Evolutionary conservation across 2,329 filamentous ascomycete species (phyloP).

Genomic region (Thielaviopsis ethacetica): DNA sequence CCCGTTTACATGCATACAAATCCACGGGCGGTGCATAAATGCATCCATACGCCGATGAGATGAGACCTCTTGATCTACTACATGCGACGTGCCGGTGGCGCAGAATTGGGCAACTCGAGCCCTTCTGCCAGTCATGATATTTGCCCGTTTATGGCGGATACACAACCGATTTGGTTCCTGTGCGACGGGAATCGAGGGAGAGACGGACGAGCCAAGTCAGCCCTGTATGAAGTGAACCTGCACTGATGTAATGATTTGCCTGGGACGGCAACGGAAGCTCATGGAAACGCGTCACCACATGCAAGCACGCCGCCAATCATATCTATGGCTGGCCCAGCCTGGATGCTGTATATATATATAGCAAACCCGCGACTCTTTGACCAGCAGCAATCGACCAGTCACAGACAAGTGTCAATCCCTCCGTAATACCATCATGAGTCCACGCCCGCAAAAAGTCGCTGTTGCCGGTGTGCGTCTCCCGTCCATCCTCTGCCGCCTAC

Average conservation of each 20-base stretch:
- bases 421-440: neutral
- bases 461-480: neutral
- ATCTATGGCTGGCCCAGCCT: too few species aligned
- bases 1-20: neutral
- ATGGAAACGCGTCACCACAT: too few species aligned
- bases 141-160: neutral
- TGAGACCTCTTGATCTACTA: neutral
- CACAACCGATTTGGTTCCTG: neutral
- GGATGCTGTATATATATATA: neutral
- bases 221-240: neutral
- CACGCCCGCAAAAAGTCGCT: neutral
- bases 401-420: too few species aligned
- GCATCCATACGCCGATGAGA: neutral
- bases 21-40: neutral
- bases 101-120: neutral
- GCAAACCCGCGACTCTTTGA: neutral
- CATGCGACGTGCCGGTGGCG: neutral
- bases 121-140: too few species aligned
- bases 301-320: too few species aligned
- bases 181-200: neutral
- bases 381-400: too few species aligned
- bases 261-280: neutral
- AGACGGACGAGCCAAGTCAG: neutral
- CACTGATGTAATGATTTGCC: neutral
- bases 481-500: neutral